Evolutionary conservation across 495 filamentous ascomycete species (phyloP), one percentile per base, ranked within the genome.

Genomic region (Xylona heveae): DNA sequence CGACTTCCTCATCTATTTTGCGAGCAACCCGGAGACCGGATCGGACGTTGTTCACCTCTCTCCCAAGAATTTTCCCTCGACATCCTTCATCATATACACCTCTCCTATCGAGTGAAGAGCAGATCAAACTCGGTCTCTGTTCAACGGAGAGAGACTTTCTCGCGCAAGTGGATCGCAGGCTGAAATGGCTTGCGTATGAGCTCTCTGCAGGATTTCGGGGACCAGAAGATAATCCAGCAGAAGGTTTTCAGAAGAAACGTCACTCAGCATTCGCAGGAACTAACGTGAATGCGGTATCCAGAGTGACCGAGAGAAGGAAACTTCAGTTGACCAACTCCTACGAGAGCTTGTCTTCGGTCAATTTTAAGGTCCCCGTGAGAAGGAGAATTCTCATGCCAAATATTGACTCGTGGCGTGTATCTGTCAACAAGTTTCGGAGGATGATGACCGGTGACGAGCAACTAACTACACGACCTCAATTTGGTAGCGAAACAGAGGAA

Each of bases 221-320:
- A n/a, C 30, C 30, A 20, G 30, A 31, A n/a, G 30, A 31, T n/a
- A 31, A 31, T 10, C 30, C 30, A 6, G 30, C 30, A 20, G 30
- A 31, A n/a, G 23, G 30, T 20, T 31, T 20, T n/a, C 9, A 4
- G n/a, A n/a, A n/a, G n/a, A n/a, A n/a, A n/a, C n/a, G n/a, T n/a
- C n/a, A n/a, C n/a, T n/a, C n/a, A n/a, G n/a, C n/a, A n/a, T n/a
- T n/a, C n/a, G n/a, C n/a, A n/a, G n/a, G n/a, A n/a, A n/a, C n/a
- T n/a, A n/a, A n/a, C n/a, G n/a, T n/a, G n/a, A n/a, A n/a, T n/a
- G n/a, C n/a, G n/a, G n/a, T n/a, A n/a, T n/a, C n/a, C n/a, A n/a
- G n/a, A n/a, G n/a, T n/a, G n/a, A n/a, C n/a, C n/a, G n/a, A n/a
- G n/a, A n/a, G n/a, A n/a, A n/a, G n/a, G n/a, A n/a, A n/a, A n/a